Conservation (phyloP, 345 rosid species). For the Turnera subulata region DNA sequence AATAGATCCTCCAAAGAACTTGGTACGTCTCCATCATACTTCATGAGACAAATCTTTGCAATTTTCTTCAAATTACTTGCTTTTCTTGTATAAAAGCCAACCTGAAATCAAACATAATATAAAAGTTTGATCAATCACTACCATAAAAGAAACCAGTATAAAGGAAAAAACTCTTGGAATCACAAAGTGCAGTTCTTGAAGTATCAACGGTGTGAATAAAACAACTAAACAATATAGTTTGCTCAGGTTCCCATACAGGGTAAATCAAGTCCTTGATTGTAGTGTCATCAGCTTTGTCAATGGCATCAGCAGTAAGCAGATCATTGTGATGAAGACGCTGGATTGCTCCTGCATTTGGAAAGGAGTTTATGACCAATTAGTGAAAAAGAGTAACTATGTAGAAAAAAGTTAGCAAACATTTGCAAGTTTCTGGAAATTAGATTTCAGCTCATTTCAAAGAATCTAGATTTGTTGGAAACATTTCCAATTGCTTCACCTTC, state of each 20-base stretch:
- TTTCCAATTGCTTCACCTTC: too few species aligned
- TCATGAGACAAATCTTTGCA: constrained; percentile 68
- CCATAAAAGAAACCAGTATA: neutral
- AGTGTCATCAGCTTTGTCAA: constrained; percentile 77
- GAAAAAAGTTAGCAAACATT: too few species aligned
- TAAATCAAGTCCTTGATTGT: constrained; percentile 73
- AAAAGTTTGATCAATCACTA: neutral
- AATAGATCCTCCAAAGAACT: constrained; percentile 79
- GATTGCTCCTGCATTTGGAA: constrained; percentile 63
- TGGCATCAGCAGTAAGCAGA: constrained; percentile 75
- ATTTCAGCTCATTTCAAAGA: neutral
- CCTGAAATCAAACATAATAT: constrained; percentile 33
- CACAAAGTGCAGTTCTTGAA: neutral
- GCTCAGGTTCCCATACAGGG: constrained; percentile 48
- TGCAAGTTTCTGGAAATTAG: too few species aligned
- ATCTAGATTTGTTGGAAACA: neutral
- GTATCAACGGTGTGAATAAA: neutral
- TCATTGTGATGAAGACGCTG: constrained; percentile 64
- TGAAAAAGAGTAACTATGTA: too few species aligned
- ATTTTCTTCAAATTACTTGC: constrained; percentile 87
- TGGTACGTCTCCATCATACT: constrained; percentile 85
- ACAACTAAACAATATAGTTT: too few species aligned
- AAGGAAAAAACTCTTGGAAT: neutral
- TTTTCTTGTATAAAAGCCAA: constrained; percentile 91
- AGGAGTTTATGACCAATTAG: constrained; percentile 4